Percentiles rank a stretch among this genome's conserved stretches.
These are phyloP conservation scores for Lachancea cidri DNA, from an alignment of 805 yeast species.

Conservation along the genomic window DNA sequence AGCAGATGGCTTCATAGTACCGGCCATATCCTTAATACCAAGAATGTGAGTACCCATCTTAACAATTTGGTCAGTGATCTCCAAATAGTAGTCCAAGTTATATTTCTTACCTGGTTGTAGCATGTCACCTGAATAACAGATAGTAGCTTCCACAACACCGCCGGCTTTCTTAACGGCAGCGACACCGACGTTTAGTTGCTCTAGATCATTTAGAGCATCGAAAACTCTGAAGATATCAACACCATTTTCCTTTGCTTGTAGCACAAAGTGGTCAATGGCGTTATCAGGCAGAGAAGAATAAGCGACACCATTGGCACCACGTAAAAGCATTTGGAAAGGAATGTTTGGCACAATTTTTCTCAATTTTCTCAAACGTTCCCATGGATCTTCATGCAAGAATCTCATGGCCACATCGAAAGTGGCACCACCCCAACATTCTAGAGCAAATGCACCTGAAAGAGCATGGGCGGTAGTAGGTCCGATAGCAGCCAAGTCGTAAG, in stretches of 20 bases:
- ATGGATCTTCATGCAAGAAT: constrained; percentile 96
- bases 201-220: constrained; percentile 95
- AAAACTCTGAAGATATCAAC: constrained; percentile 97
- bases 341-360: constrained; percentile 93
- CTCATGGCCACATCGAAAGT: constrained; percentile 99
- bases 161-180: constrained; percentile 98
- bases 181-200: constrained; percentile 94
- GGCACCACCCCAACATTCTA: constrained; percentile 99
- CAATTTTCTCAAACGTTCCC: constrained; percentile 89
- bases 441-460: constrained; percentile 81
- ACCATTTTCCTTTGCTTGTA: constrained; percentile 92
- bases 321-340: constrained; percentile 97
- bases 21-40: constrained; percentile 99
- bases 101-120: constrained; percentile 92
- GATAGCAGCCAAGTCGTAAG: constrained; percentile 83
- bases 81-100: constrained; percentile 83
- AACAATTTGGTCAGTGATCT: constrained; percentile 77
- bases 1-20: constrained; percentile 94
- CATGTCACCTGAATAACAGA: constrained; percentile 99
- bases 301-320: constrained; percentile 99
- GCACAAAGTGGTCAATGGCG: constrained; percentile 95
- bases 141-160: constrained; percentile 97
- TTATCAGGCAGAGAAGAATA: constrained; percentile 97
- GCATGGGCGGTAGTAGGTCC: constrained; percentile 95
- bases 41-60: constrained; percentile 92